Conservation (phyloP, 352 stramenopile genomes). For the Globisporangium nagaii region DNA sequence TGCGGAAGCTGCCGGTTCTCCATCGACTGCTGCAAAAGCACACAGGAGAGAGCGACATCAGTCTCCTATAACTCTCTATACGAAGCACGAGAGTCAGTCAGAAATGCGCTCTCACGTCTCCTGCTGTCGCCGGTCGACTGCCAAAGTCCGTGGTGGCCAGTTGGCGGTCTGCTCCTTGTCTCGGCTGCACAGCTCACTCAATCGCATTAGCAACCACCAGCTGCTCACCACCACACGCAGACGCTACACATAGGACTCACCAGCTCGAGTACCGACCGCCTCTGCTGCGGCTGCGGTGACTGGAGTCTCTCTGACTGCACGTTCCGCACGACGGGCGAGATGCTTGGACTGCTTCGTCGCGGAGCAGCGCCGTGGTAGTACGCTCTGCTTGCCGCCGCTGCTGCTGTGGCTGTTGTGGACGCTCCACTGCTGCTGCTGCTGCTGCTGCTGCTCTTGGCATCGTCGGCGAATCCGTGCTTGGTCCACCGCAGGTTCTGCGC, state of each 20-base stretch:
- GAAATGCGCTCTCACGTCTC: too few species aligned
- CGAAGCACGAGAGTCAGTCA: neutral
- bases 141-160: conserved; percentile 16
- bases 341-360: conserved; percentile 1
- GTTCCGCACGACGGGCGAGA: conserved; percentile 9
- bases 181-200: conserved; percentile 1
- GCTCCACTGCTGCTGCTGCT: conserved; percentile 1
- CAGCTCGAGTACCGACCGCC: conserved; percentile 12
- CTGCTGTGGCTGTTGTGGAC: neutral
- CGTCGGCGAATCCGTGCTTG: conserved; percentile 31
- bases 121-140: conserved; percentile 21
- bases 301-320: conserved; percentile 5
- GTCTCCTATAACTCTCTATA: neutral
- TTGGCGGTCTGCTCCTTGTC: conserved; percentile 8
- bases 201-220: too few species aligned
- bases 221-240: neutral
- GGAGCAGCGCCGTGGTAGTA: neutral
- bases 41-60: conserved; percentile 1
- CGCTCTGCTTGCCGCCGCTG: neutral
- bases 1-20: conserved; percentile 8
- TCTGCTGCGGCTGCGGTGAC: neutral
- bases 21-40: neutral
- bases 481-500: conserved; percentile 43
- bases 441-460: conserved; percentile 5
- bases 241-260: conserved; percentile 7